Evolutionary conservation across 495 filamentous ascomycete genomes (phyloP).

Genomic region (Penicillium lividum): DNA sequence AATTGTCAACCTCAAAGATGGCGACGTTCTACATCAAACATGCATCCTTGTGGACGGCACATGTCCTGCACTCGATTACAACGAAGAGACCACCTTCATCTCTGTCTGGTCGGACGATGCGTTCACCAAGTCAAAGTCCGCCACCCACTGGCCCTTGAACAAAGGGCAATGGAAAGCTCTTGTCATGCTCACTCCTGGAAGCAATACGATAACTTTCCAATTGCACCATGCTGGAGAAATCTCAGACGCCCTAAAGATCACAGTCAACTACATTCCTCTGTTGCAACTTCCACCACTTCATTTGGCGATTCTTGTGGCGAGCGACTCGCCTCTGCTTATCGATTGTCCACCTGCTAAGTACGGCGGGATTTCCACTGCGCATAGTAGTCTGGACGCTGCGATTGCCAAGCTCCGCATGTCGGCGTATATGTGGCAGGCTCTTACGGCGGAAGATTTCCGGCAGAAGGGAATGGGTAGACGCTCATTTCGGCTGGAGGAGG

Average conservation of each 20-base stretch:
- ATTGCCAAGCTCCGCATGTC: conserved; percentile 53
- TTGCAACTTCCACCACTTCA: conserved; percentile 49
- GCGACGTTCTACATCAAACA: conserved; percentile 17
- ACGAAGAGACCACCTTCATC: conserved; percentile 5
- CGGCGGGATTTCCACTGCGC: conserved; percentile 34
- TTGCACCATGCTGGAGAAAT: conserved; percentile 8
- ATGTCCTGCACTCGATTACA: not conserved
- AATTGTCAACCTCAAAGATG: conserved; percentile 17
- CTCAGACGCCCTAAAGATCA: conserved; percentile 12
- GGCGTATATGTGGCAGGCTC: conserved; percentile 53
- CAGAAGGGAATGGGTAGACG: conserved; percentile 47
- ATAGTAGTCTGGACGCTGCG: conserved; percentile 42
- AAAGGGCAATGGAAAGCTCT: conserved; percentile 21
- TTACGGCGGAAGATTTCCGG: conserved; percentile 51
- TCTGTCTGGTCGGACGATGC: conserved; percentile 8
- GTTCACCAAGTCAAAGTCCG: conserved; percentile 2
- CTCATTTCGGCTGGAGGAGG: conserved; percentile 52
- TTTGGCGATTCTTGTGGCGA: conserved; percentile 48
- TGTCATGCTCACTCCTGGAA: conserved; percentile 20
- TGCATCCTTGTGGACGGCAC: conserved; percentile 16
- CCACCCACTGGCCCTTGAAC: conserved; percentile 18
- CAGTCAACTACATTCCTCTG: conserved; percentile 31
- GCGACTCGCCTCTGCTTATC: conserved; percentile 44
- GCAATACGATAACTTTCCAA: conserved; percentile 14
- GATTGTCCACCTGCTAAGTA: conserved; percentile 40